Conservation (phyloP, 305 asterid genomes). For the Euphrasia arctica region DNA sequence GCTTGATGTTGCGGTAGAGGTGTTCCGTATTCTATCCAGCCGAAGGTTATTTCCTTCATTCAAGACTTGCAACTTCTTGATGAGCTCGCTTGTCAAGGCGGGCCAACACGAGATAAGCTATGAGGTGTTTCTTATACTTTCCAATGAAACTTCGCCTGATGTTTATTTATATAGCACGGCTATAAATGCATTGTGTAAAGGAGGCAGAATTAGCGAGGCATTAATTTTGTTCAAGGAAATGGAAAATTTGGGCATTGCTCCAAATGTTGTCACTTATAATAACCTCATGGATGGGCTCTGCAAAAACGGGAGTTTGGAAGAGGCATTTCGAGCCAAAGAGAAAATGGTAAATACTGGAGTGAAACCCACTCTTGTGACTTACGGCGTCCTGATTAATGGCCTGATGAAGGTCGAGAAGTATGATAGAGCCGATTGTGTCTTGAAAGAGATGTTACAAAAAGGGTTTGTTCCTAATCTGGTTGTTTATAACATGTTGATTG, state of each 20-base stretch:
- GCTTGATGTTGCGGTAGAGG: slow-evolving; percentile 50
- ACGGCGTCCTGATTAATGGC: slow-evolving; percentile 69
- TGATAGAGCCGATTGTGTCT: slow-evolving; percentile 52
- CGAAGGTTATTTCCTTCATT: slow-evolving; percentile 66
- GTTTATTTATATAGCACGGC: slow-evolving; percentile 72
- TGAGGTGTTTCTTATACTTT: slow-evolving; percentile 55
- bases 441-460: slow-evolving; percentile 60
- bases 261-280: slow-evolving; percentile 76
- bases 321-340: slow-evolving; percentile 64
- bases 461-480: slow-evolving; percentile 61
- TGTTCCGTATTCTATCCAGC: slow-evolving; percentile 43
- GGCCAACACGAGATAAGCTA: slow-evolving; percentile 50
- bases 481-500: slow-evolving; percentile 69
- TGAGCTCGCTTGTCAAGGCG: slow-evolving; percentile 71
- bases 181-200: slow-evolving; percentile 66
- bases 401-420: slow-evolving; percentile 56
- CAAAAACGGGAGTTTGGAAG: slow-evolving; percentile 44
- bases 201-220: slow-evolving; percentile 62
- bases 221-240: slow-evolving; percentile 51
- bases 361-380: slow-evolving; percentile 63
- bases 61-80: slow-evolving; percentile 65
- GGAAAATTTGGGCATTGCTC: slow-evolving; percentile 56
- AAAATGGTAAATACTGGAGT: slow-evolving; percentile 60
- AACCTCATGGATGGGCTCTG: slow-evolving; percentile 78
- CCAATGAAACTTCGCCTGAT: slow-evolving; percentile 47